A percentile compares a stretch with the other conserved stretches of the same genome.
These are phyloP conservation scores for Coprinellus micaceus DNA, from an alignment of 768 basidiomycete genomes.

Conservation along the genomic window DNA sequence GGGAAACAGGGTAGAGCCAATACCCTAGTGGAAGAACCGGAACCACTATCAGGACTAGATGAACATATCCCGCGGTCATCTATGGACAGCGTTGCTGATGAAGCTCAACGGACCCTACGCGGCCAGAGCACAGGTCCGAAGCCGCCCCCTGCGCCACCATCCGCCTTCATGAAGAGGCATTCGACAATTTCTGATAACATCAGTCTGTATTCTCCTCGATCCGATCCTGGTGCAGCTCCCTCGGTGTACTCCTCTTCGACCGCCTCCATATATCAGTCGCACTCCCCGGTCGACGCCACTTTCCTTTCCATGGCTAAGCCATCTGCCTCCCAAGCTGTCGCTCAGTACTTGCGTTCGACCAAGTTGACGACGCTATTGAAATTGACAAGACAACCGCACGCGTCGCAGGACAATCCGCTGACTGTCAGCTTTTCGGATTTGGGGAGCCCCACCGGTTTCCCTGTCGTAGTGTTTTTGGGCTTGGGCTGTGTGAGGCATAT, in stretches of 20 bases:
- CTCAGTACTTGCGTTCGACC: conserved; percentile 83
- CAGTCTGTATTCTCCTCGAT: conserved; percentile 52
- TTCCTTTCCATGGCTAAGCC: conserved; percentile 42
- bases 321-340: conserved; percentile 66
- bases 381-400: conserved; percentile 77
- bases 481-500: conserved; percentile 92
- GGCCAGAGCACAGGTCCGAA: conserved; percentile 44
- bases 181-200: conserved; percentile 56
- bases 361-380: conserved; percentile 78
- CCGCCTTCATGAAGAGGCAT: conserved; percentile 44
- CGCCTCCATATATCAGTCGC: conserved; percentile 40
- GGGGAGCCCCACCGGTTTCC: conserved; percentile 79
- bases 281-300: conserved; percentile 45
- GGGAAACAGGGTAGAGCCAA: conserved; percentile 49
- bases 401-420: conserved; percentile 68
- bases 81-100: conserved; percentile 83
- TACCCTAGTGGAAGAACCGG: conserved; percentile 47
- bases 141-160: conserved; percentile 33
- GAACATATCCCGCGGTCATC: conserved; percentile 78
- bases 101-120: conserved; percentile 68
- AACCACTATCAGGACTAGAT: conserved; percentile 47
- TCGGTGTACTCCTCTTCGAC: conserved; percentile 52
- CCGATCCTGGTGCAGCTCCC: conserved; percentile 47
- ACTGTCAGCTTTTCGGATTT: conserved; percentile 92
- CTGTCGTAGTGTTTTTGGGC: conserved; percentile 89